phyloP scores from a whole-genome alignment of 805 yeast genomes.

The Nakazawaea ishiwadae region DNA sequence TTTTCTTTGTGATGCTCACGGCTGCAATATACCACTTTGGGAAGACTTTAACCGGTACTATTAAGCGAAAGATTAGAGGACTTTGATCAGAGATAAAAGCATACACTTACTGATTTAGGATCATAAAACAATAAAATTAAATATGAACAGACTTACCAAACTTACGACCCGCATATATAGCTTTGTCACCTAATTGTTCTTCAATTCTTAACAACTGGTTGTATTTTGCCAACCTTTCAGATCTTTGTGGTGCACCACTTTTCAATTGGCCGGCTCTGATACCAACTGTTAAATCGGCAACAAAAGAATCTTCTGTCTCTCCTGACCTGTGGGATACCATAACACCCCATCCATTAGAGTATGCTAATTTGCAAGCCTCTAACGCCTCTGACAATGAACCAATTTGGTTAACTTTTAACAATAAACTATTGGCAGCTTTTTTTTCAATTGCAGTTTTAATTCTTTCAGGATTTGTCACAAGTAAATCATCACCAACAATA shows the following conservation, averaged over 20 bases:
- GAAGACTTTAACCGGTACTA: too few species aligned
- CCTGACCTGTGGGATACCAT: constrained; percentile 99
- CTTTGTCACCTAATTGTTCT: constrained; percentile 77
- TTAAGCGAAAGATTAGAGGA: too few species aligned
- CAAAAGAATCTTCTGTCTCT: constrained; percentile 98
- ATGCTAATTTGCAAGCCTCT: constrained; percentile 94
- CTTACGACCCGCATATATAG: constrained; percentile 88
- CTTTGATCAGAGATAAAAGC: too few species aligned
- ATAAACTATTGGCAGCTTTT: constrained; percentile 91
- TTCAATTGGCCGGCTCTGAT: constrained; percentile 97
- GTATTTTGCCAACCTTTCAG: constrained; percentile 98
- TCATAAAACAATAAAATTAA: too few species aligned
- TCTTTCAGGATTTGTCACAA: constrained; percentile 96
- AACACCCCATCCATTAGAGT: constrained; percentile 97
- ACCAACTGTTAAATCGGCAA: constrained; percentile 97
- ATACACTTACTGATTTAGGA: too few species aligned
- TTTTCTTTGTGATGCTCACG: too few species aligned
- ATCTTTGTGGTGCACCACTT: constrained; percentile 99
- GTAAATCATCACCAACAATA: constrained; percentile 96
- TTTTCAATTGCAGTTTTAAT: constrained; percentile 92
- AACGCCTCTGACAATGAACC: constrained; percentile 96
- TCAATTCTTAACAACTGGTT: constrained; percentile 98
- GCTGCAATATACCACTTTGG: too few species aligned
- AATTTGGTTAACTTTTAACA: constrained; percentile 98
- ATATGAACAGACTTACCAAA: constrained; percentile 56